Evolutionary conservation across 1,139 yeast species (phyloP).

Genomic region (Yamadazyma taylorii): DNA sequence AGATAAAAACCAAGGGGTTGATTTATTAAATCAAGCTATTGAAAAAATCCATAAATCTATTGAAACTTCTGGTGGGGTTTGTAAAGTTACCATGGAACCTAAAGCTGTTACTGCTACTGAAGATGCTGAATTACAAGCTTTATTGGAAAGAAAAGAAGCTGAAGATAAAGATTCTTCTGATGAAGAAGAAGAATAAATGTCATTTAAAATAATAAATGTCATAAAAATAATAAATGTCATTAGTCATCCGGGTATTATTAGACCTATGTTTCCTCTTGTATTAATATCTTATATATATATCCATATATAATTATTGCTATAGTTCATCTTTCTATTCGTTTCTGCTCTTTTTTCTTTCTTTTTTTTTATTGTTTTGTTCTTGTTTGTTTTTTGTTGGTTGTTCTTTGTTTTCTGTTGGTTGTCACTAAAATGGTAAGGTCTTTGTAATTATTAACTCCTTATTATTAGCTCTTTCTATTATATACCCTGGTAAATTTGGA

Average conservation of each 20-base stretch:
- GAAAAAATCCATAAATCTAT: conserved; percentile 71
- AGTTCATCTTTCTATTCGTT: no score
- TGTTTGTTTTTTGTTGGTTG: no score
- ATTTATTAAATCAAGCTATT: conserved; percentile 75
- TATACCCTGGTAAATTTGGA: conserved; percentile 37
- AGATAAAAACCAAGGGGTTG: conserved; percentile 87
- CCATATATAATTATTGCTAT: no score
- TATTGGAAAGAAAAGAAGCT: conserved; percentile 61
- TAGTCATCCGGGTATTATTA: no score
- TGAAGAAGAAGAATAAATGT: conserved; percentile 43
- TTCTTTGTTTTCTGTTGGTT: no score
- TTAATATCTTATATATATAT: conserved; percentile 4
- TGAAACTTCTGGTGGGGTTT: conserved; percentile 75
- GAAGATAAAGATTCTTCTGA: conserved; percentile 47
- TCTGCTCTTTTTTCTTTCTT: no score
- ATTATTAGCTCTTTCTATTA: conserved; percentile 44
- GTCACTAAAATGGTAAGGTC: conserved; percentile 28
- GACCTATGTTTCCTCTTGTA: background rate
- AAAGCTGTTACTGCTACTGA: conserved; percentile 98
- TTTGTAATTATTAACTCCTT: conserved; percentile 31
- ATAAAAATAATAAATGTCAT: no score
- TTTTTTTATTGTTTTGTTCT: no score
- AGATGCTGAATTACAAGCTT: conserved; percentile 95
- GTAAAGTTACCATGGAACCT: conserved; percentile 96
- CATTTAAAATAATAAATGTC: background rate